Percentiles rank a stretch among this genome's conserved stretches.
These are phyloP conservation scores for Fusarium tupiense DNA, from an alignment of 2,329 filamentous ascomycete species.

Conservation along the genomic window DNA sequence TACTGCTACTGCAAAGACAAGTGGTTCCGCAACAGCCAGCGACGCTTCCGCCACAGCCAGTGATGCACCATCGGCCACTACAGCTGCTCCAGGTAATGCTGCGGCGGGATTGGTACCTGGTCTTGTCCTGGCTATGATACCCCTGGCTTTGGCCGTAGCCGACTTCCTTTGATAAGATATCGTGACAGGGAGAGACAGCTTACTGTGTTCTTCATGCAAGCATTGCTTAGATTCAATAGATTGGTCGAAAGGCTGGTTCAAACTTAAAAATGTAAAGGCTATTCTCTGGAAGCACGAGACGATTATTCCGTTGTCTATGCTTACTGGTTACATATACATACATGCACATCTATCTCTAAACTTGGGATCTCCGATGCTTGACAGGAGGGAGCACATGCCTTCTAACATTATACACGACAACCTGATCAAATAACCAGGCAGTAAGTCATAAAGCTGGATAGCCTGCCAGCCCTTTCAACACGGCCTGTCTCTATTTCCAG, in stretches of 20 bases:
- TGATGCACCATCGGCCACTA: background rate
- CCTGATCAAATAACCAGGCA: background rate
- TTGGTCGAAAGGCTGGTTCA: too few species aligned
- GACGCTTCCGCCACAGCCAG: background rate
- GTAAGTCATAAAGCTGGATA: background rate
- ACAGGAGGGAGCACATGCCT: accelerated
- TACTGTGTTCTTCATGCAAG: background rate
- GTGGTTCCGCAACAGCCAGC: background rate
- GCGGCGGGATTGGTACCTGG: constrained; percentile 20
- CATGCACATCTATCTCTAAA: background rate
- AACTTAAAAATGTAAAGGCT: background rate
- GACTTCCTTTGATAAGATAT: background rate
- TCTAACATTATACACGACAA: background rate
- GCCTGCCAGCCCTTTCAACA: background rate
- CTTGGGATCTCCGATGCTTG: accelerated
- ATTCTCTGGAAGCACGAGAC: accelerated
- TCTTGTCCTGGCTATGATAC: constrained; percentile 1
- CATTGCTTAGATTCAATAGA: background rate
- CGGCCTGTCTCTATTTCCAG: background rate
- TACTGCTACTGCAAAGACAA: constrained; percentile 4
- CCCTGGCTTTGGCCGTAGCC: constrained; percentile 8
- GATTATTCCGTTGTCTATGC: background rate
- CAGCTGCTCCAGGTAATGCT: constrained; percentile 13
- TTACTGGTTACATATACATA: background rate
- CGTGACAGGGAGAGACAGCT: background rate